Conservation (phyloP, 345 rosid species). For the Lepidium africanum region DNA sequence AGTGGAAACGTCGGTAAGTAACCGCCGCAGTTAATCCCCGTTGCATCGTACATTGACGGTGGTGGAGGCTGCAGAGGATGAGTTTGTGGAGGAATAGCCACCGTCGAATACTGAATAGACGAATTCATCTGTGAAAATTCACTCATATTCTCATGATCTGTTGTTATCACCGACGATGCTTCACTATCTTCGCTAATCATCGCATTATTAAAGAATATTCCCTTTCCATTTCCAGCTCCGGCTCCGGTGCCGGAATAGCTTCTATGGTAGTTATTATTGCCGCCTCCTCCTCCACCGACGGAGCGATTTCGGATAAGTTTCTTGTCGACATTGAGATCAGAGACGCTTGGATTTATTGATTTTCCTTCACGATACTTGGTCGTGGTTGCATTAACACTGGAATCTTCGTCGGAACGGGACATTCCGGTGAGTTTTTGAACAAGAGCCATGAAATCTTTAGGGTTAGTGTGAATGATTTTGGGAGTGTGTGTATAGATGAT, state of each 20-base stretch:
- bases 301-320: background rate
- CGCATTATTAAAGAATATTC: background rate
- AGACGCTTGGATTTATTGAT: background rate
- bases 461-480: constrained; percentile 77
- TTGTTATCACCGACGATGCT: constrained; percentile 65
- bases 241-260: background rate
- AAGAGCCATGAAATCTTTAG: constrained; percentile 80
- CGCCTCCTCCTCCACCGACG: background rate
- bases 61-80: background rate
- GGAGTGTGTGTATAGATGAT: constrained; percentile 95
- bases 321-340: constrained; percentile 8
- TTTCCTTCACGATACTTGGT: background rate
- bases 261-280: background rate
- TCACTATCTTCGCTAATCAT: constrained; percentile 46
- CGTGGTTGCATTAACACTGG: background rate
- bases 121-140: constrained; percentile 45
- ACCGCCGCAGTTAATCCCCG: constrained; percentile 17
- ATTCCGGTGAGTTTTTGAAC: constrained; percentile 89
- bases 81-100: constrained; percentile 5
- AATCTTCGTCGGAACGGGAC: constrained; percentile 41
- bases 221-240: constrained; percentile 10
- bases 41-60: constrained; percentile 5
- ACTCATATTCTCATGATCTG: constrained; percentile 40
- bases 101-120: constrained; percentile 15
- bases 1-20: constrained; percentile 40